A percentile compares a stretch with the other conserved stretches of the same genome.
These are phyloP conservation scores for Pyracantha coccinea DNA, from an alignment of 331 rosid species.

Conservation along the genomic window DNA sequence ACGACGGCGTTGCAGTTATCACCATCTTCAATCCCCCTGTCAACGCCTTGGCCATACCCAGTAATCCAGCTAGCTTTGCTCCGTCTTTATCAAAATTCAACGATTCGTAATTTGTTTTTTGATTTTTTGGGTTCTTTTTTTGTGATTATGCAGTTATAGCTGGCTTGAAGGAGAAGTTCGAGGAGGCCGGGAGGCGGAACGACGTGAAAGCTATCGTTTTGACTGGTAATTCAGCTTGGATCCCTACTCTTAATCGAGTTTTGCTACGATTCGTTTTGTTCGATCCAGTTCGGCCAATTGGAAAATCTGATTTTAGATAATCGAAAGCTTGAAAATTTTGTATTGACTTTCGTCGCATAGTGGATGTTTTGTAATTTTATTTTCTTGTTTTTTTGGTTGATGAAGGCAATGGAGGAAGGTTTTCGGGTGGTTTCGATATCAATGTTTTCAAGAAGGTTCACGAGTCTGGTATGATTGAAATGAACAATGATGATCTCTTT, in stretches of 20 bases:
- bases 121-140: neutral
- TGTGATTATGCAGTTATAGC: slow-evolving; percentile 37
- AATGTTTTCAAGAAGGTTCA: slow-evolving; percentile 84
- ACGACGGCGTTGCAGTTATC: slow-evolving; percentile 84
- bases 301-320: neutral
- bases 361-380: neutral
- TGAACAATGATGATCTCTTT: neutral
- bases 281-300: neutral
- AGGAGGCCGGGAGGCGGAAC: slow-evolving; percentile 63
- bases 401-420: slow-evolving; percentile 77
- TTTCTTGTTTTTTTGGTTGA: neutral
- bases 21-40: slow-evolving; percentile 84
- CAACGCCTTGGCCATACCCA: slow-evolving; percentile 70
- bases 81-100: neutral
- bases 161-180: slow-evolving; percentile 63
- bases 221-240: slow-evolving; percentile 45
- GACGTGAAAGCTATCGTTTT: slow-evolving; percentile 86
- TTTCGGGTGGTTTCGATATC: slow-evolving; percentile 97
- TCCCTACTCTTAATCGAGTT: neutral
- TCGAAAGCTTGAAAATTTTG: neutral
- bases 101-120: neutral
- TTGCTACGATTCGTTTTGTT: neutral
- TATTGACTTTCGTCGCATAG: neutral
- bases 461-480: slow-evolving; percentile 47
- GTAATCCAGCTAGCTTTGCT: slow-evolving; percentile 22